Base-by-base conservation (phyloP, 2,329 filamentous ascomycete species). In the Colletotrichum spinosum region DNA sequence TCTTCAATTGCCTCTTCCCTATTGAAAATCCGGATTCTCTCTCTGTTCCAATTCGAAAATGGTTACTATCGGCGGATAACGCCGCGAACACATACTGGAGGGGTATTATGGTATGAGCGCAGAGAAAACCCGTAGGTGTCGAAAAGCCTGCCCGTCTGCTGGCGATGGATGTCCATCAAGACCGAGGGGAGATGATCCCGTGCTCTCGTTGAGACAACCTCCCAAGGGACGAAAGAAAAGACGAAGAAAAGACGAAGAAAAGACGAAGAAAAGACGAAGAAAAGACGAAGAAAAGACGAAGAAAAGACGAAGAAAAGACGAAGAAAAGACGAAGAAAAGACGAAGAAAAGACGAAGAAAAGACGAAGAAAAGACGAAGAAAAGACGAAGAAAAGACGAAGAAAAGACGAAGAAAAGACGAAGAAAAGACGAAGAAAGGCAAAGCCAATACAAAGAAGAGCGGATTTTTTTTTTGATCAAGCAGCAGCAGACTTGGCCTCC, bases 91-190 rank as follows among this genome's bases (percentile, higher is more conserved):
- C 52, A 58, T 51, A 65, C 60, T 46, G 48, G 38, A 65, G 55
- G 64, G 64, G 64, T 67, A 67, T 67, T 67, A 65, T 67, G 54
- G 64, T 51, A 65, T 41, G 60, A 67, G 65, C 51, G 44, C 50
- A 59, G 65, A 34, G 64, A 59, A 44, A 63, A 51, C 48, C 25
- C 17, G 39, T 35, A 55, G 49, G 44, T 34, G 46, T 45, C 38
- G 55, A 38, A 41, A 57, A 51, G 25, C 25, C 25, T 25, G 25
- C 25, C 25, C 25, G 25, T 25, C 25, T 25, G 25, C 25, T 25
- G 25, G 25, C 25, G 25, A 25, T 25, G 25, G 25, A 25, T 25
- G 4, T 25, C 25, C 25, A 25, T 25, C 25, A 25, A 25, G 25
- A 25, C 25, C 25, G 17, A 41, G 37, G 15, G 37, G 9, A 15